A percentile compares a stretch with the other conserved stretches of the same genome.
phyloP scores from a whole-genome alignment of 225 moss, liverwort and hornwort genomes.

The Sphagnum contortum region DNA sequence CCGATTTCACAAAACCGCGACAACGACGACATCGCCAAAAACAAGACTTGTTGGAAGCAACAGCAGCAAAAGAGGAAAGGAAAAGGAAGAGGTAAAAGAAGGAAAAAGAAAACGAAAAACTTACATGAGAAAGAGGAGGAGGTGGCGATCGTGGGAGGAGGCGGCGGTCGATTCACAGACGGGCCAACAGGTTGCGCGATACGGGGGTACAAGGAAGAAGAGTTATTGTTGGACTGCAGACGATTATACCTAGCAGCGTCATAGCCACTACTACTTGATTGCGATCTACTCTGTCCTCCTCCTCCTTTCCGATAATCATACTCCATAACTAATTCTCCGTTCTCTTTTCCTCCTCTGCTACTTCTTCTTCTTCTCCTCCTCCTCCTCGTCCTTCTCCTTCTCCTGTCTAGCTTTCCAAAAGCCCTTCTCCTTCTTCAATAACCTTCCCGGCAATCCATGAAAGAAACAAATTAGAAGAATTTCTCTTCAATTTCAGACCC shows the following conservation, averaged over 20 bases:
- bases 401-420: too few species aligned
- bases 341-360: not conserved
- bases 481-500: too few species aligned
- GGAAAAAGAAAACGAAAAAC: conserved; percentile 6
- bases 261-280: conserved; percentile 14
- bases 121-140: conserved; percentile 40
- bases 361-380: not conserved
- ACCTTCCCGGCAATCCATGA: too few species aligned
- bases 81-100: too few species aligned
- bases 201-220: conserved; percentile 54
- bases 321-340: conserved; percentile 16
- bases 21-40: too few species aligned
- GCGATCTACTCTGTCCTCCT: too few species aligned
- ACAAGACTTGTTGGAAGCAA: too few species aligned
- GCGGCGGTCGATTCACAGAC: conserved; percentile 35
- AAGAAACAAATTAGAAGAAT: too few species aligned
- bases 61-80: not conserved
- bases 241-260: conserved; percentile 2
- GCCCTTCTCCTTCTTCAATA: too few species aligned
- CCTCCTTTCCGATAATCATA: conserved; percentile 30
- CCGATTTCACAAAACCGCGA: too few species aligned
- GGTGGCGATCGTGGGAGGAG: conserved; percentile 12
- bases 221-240: not conserved
- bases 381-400: too few species aligned
- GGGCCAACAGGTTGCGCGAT: conserved; percentile 43